These are phyloP conservation scores for Candida gigantensis DNA, from an alignment of 1,139 yeast species.

Conservation along the genomic window DNA sequence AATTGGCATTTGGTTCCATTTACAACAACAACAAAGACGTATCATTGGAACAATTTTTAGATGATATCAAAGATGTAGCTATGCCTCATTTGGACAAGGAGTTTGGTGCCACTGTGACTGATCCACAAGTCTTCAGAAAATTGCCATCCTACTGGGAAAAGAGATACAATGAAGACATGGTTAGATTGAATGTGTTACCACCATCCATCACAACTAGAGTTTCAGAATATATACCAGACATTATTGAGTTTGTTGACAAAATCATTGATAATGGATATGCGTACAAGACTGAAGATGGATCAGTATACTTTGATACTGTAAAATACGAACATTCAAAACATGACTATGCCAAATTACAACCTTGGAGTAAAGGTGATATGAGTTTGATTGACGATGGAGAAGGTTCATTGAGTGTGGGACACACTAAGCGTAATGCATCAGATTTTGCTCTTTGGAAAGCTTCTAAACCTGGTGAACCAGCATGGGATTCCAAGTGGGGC, in stretches of 20 bases:
- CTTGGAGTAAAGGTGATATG: constrained; percentile 93
- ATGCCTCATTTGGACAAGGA: constrained; percentile 72
- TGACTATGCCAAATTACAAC: constrained; percentile 92
- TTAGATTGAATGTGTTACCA: constrained; percentile 75
- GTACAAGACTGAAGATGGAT: constrained; percentile 78
- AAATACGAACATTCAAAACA: constrained; percentile 78
- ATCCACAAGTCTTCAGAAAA: constrained; percentile 78
- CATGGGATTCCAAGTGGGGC: constrained; percentile 97
- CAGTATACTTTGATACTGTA: constrained; percentile 91
- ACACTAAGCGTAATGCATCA: constrained; percentile 66
- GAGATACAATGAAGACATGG: constrained; percentile 85
- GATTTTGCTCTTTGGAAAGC: constrained; percentile 98
- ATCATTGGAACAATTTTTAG: constrained; percentile 42
- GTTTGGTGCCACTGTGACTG: constrained; percentile 75
- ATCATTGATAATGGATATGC: constrained; percentile 83
- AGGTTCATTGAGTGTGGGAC: constrained; percentile 71
- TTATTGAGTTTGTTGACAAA: constrained; percentile 71
- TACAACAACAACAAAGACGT: constrained; percentile 20
- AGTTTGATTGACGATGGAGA: constrained; percentile 93
- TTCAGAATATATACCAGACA: constrained; percentile 95
- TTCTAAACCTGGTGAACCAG: constrained; percentile 96
- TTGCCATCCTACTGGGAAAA: constrained; percentile 90
- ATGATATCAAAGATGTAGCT: constrained; percentile 64
- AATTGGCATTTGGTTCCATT: constrained; percentile 51
- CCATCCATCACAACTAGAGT: constrained; percentile 90